Conservation (phyloP, 306 rosid species). For the Quercus dentata region DNA sequence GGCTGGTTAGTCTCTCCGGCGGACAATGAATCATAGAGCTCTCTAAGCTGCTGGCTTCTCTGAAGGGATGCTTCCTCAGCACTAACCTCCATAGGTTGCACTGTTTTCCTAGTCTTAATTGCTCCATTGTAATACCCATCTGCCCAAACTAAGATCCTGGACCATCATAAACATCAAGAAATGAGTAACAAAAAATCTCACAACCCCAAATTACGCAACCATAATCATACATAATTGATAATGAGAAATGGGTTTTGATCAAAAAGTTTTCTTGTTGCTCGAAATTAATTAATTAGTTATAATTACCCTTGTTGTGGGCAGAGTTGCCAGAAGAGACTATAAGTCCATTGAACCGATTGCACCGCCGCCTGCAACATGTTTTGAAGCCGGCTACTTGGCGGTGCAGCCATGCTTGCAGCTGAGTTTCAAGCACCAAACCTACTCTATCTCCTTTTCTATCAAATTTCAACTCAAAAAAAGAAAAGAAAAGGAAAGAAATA, state of each 20-base stretch:
- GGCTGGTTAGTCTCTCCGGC: conserved; percentile 81
- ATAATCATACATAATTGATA: background rate
- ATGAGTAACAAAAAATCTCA: too few species aligned
- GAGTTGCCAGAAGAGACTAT: conserved; percentile 86
- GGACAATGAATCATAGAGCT: conserved; percentile 76
- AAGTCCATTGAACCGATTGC: conserved; percentile 99
- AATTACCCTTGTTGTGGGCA: conserved; percentile 79
- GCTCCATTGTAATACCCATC: conserved; percentile 98
- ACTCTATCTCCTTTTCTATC: background rate
- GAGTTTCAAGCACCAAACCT: conserved; percentile 8
- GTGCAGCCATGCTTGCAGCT: conserved; percentile 43
- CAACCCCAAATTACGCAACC: background rate
- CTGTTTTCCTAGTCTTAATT: conserved; percentile 88
- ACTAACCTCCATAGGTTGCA: conserved; percentile 88
- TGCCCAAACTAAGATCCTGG: conserved; percentile 77
- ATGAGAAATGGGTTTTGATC: background rate
- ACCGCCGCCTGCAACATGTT: conserved; percentile 77
- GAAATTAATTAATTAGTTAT: background rate
- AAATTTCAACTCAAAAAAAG: background rate
- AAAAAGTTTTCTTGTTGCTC: background rate
- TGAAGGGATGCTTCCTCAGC: conserved; percentile 73
- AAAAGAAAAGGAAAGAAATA: background rate
- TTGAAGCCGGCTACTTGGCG: conserved; percentile 51
- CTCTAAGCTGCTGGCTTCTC: conserved; percentile 94
- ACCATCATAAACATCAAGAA: background rate